These are phyloP conservation scores for Herpetomonas tarakana DNA, from an alignment of 208 protist species.

Conservation along the genomic window DNA sequence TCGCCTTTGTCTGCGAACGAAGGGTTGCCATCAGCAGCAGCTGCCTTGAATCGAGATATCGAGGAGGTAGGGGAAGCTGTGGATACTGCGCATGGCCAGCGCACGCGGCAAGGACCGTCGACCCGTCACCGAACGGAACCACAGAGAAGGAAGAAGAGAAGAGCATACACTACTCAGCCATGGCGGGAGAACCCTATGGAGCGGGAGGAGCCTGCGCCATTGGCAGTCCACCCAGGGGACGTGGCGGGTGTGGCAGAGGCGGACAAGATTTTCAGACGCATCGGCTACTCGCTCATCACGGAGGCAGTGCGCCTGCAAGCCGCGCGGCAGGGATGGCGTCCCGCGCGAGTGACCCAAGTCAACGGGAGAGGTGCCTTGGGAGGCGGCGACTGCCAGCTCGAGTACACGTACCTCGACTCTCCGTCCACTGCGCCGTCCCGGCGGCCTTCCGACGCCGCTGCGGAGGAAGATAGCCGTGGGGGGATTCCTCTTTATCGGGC, in stretches of 20 bases:
- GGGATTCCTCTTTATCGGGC: conserved; percentile 10
- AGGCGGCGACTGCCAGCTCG: neutral
- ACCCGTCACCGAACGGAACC: no score
- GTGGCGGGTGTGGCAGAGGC: neutral
- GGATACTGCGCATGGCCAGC: no score
- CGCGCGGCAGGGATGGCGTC: neutral
- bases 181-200: no score
- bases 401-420: neutral
- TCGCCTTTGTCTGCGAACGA: no score
- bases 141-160: neutral
- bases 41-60: no score
- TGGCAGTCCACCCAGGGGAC: no score
- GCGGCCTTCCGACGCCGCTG: neutral
- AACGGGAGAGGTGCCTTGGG: no score
- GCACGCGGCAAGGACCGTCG: no score
- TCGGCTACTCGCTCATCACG: neutral
- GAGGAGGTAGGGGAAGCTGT: no score
- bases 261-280: neutral
- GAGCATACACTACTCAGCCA: neutral
- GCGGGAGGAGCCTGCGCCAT: no score
- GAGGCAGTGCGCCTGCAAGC: conserved; percentile 2
- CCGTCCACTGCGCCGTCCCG: neutral
- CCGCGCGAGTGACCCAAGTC: no score
- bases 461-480: neutral
- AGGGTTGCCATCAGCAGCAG: no score